Evolutionary conservation across 352 stramenopile genomes (phyloP), one percentile per base, ranked within the genome.

Genomic region (Sclerospora graminicola): DNA sequence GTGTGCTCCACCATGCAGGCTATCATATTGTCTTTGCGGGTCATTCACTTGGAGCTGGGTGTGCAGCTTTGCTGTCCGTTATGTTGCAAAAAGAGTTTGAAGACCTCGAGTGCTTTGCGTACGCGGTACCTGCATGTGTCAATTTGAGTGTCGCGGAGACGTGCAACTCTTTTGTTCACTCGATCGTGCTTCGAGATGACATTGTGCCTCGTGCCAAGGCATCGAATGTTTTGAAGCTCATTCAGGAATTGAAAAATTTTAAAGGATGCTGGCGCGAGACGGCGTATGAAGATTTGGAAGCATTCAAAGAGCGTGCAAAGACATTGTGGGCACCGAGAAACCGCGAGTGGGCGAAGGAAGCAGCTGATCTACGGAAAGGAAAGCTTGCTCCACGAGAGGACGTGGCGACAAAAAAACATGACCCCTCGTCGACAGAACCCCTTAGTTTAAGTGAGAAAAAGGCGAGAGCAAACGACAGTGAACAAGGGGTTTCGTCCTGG

Each of bases 11-110:
- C 43, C 57, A 67, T 7, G 69, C 87, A 65, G 81, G 81, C 1
- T 93, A 90, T 44, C 65, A 82, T 16, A 81, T 93, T 42, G 75
- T 88, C 0, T 77, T 93, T 32, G 71, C 77, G 1, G 81, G 81
- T 8, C 81, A 93, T 41, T 93, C 81, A 5, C 62, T 93, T 14
- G 81, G 81, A 28, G 81, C 70, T 35, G 81, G 81, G 0, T 89
- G 80, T 48, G 81, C 81, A 4, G 65, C 76, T 8, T 49, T 93
- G 19, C 47, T 93, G 15, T 76, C 81, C 0, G 57, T 93, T 8
- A 93, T 93, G 76, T 68, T 93, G 4, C 78, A 90, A 34, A 84
- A 87, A 41, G 79, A 90, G 48, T 93, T 93, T 29, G 69, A 74
- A 10, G 61, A 81, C 27, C 53, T 93, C 2, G 64, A 85, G 36